Evolutionary conservation across 2,329 filamentous ascomycete species (phyloP).

Genomic region (Talaromyces sp.): DNA sequence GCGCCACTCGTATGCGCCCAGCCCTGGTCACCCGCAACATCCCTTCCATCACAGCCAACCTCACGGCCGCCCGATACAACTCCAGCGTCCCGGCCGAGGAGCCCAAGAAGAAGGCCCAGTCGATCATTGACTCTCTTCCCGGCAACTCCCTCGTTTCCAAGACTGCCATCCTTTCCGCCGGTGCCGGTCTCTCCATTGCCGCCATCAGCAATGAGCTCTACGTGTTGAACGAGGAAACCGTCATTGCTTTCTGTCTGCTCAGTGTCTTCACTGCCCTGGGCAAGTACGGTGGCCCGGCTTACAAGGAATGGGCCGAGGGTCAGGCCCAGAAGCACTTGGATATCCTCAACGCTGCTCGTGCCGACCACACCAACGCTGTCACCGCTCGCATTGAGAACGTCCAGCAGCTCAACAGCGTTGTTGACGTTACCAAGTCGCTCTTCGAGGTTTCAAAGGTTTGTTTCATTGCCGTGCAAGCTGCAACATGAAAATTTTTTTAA

Average conservation of each 20-base stretch:
- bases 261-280: constrained; percentile 88
- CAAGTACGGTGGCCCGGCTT: constrained; percentile 89
- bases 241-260: constrained; percentile 87
- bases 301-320: constrained; percentile 84
- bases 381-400: constrained; percentile 92
- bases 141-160: constrained; percentile 91
- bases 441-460: constrained; percentile 95
- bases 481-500: neutral
- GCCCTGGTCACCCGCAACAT: constrained; percentile 69
- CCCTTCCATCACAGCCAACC: constrained; percentile 66
- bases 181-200: constrained; percentile 83
- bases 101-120: constrained; percentile 95
- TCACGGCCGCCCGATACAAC: constrained; percentile 63
- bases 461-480: neutral
- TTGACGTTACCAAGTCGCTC: constrained; percentile 93
- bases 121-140: constrained; percentile 86
- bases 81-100: constrained; percentile 79
- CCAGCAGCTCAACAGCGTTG: constrained; percentile 86
- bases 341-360: constrained; percentile 89
- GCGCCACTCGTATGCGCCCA: constrained; percentile 86
- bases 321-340: constrained; percentile 90
- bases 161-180: constrained; percentile 92
- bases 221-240: constrained; percentile 97
- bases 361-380: constrained; percentile 92
- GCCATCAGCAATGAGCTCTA: constrained; percentile 99